These are phyloP conservation scores for Cercospora sp. DNA, from an alignment of 2,329 filamentous ascomycete species.

Conservation along the genomic window DNA sequence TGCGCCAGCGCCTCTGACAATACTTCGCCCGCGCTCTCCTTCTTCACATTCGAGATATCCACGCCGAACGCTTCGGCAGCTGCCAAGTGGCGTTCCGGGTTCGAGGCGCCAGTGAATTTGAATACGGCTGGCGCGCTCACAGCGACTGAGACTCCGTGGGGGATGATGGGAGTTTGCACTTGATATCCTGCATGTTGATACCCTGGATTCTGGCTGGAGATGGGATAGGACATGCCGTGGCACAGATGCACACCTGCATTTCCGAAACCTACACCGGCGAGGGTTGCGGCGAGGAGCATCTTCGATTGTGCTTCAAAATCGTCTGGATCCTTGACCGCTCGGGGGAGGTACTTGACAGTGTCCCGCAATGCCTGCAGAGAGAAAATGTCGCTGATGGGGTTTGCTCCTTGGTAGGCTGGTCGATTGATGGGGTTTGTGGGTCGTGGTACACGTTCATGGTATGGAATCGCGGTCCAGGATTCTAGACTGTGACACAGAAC, in stretches of 20 bases:
- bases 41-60: slow-evolving; percentile 83
- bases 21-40: slow-evolving; percentile 85
- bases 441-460: slow-evolving; percentile 77
- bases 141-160: slow-evolving; percentile 92
- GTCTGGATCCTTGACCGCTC: slow-evolving; percentile 82
- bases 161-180: slow-evolving; percentile 76
- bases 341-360: slow-evolving; percentile 89
- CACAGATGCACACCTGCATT: slow-evolving; percentile 94
- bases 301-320: slow-evolving; percentile 90
- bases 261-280: slow-evolving; percentile 94
- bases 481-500: slow-evolving; percentile 94
- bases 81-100: slow-evolving; percentile 85
- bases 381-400: slow-evolving; percentile 97
- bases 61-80: slow-evolving; percentile 90
- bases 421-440: slow-evolving; percentile 86
- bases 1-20: slow-evolving; percentile 77
- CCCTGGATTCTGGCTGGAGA: slow-evolving; percentile 89
- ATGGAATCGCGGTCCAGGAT: slow-evolving; percentile 97
- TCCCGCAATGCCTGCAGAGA: slow-evolving; percentile 78
- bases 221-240: slow-evolving; percentile 95
- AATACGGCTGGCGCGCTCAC: slow-evolving; percentile 93
- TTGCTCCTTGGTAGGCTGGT: slow-evolving; percentile 94
- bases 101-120: slow-evolving; percentile 85
- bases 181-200: slow-evolving; percentile 89
- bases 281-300: slow-evolving; percentile 91